Evolutionary conservation across 2,329 filamentous ascomycete species (phyloP).

Genomic region (Aspergillus ibericus): DNA sequence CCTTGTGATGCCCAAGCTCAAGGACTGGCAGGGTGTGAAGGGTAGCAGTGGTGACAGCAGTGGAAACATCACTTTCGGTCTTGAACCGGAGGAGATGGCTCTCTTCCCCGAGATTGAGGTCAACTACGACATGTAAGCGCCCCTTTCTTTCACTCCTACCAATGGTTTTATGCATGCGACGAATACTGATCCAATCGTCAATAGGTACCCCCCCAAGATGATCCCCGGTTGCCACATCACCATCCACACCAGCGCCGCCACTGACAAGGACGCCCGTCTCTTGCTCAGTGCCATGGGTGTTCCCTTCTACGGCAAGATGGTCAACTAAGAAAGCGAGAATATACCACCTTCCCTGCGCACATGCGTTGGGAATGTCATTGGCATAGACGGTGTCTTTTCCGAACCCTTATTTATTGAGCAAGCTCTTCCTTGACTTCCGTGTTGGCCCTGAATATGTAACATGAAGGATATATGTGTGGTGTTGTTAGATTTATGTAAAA

Average conservation of each 20-base stretch:
- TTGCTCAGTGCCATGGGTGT: slow-evolving; percentile 71
- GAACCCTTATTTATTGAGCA: not conserved
- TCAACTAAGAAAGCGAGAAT: slow-evolving; percentile 43
- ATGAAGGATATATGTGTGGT: slow-evolving; percentile 11
- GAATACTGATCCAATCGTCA: not conserved
- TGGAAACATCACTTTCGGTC: slow-evolving; percentile 83
- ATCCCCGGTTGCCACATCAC: slow-evolving; percentile 83
- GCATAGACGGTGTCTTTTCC: not conserved
- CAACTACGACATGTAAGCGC: slow-evolving; percentile 82
- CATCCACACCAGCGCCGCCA: slow-evolving; percentile 79
- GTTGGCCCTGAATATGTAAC: slow-evolving; percentile 16
- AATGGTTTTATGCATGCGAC: not conserved
- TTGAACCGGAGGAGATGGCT: slow-evolving; percentile 72
- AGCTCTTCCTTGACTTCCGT: not conserved
- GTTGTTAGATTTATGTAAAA: slow-evolving; percentile 18
- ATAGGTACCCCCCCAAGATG: slow-evolving; percentile 67
- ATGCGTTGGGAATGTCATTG: not conserved
- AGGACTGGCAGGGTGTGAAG: slow-evolving; percentile 86
- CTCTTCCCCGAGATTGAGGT: slow-evolving; percentile 92
- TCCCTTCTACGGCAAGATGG: slow-evolving; percentile 77
- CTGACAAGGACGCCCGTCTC: slow-evolving; percentile 79
- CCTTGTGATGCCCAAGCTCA: slow-evolving; percentile 89
- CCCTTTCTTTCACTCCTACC: not conserved
- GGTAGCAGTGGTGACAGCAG: slow-evolving; percentile 78
- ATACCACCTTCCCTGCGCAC: not conserved